Percentiles rank a stretch among this genome's conserved stretches.
phyloP scores from a whole-genome alignment of 129 eudicot species.

The Flaveria linearis region DNA sequence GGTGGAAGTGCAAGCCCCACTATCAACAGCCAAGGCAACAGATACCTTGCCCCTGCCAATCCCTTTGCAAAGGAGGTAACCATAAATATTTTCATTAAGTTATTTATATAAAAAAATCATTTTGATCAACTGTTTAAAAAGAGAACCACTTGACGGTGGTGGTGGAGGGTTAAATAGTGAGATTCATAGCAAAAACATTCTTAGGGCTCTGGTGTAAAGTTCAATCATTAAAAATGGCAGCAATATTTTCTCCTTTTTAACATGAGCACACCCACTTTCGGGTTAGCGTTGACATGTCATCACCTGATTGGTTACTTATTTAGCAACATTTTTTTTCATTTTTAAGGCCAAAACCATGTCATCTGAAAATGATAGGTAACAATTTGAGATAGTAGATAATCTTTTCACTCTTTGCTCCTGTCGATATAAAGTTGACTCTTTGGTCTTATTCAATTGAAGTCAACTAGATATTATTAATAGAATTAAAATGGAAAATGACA shows the following conservation, averaged over 20 bases:
- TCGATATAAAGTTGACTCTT: not conserved
- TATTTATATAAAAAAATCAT: no score
- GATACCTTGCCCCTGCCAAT: constrained; percentile 88
- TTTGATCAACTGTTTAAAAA: no score
- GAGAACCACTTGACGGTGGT: no score
- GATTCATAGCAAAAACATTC: no score
- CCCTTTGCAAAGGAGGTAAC: constrained; percentile 84
- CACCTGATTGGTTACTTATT: no score
- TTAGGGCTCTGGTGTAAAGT: no score
- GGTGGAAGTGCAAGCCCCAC: constrained; percentile 96
- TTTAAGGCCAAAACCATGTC: not conserved
- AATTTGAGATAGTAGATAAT: not conserved
- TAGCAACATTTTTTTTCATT: not conserved
- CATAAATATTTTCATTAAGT: not conserved
- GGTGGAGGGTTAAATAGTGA: no score
- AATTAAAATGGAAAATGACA: constrained; percentile 32
- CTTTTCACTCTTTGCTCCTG: not conserved
- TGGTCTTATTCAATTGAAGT: constrained; percentile 7
- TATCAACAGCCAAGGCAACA: constrained; percentile 91
- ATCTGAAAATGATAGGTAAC: no score
- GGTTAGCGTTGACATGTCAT: no score
- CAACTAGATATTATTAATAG: constrained; percentile 22
- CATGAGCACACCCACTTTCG: no score
- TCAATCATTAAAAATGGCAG: no score
- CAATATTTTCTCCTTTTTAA: no score